These are phyloP conservation scores for Singerocomus rubriflavus DNA, from an alignment of 1,284 basidiomycete genomes.

Conservation along the genomic window DNA sequence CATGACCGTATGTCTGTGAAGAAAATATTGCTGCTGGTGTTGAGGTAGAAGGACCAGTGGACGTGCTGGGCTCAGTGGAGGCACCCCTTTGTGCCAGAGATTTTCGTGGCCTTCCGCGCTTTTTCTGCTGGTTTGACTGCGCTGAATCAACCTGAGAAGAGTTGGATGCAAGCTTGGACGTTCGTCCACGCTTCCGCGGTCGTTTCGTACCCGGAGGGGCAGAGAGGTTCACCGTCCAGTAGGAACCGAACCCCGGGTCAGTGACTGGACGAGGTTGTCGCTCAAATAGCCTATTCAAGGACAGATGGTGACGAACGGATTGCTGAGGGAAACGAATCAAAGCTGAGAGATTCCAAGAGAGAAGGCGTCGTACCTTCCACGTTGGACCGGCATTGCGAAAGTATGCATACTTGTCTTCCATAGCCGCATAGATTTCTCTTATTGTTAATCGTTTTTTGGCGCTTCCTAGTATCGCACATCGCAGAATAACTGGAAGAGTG, in stretches of 20 bases:
- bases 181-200: conserved; percentile 72
- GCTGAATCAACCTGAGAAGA: conserved; percentile 18
- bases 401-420: conserved; percentile 78
- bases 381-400: conserved; percentile 74
- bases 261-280: conserved; percentile 74
- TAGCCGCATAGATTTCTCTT: conserved; percentile 76
- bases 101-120: conserved; percentile 51
- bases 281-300: conserved; percentile 75
- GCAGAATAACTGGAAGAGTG: conserved; percentile 75
- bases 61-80: conserved; percentile 4
- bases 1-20: conserved; percentile 12
- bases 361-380: conserved; percentile 59
- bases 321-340: conserved; percentile 46
- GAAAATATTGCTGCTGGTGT: conserved; percentile 14
- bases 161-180: conserved; percentile 44
- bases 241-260: conserved; percentile 79
- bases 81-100: conserved; percentile 6
- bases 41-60: conserved; percentile 12
- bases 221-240: conserved; percentile 78
- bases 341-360: background rate
- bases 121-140: conserved; percentile 32
- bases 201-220: conserved; percentile 80
- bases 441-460: conserved; percentile 72
- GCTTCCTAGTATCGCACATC: conserved; percentile 76
- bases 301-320: conserved; percentile 80